Evolutionary conservation across 441 rosid genomes (phyloP).

Genomic region (Brassica balearica): DNA sequence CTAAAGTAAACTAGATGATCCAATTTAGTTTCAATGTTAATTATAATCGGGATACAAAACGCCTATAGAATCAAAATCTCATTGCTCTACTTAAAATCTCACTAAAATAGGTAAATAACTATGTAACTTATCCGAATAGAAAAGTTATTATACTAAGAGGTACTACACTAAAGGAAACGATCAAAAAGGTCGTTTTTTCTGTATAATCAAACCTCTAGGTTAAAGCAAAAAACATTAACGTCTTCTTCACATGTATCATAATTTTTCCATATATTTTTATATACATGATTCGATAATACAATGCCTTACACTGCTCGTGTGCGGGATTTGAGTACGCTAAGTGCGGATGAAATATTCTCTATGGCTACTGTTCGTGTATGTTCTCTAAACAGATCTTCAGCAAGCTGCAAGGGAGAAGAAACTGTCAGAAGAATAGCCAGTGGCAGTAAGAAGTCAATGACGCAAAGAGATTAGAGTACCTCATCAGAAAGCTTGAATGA

Average conservation of each 20-base stretch:
- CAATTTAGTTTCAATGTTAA: not conserved
- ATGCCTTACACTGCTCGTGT: slow-evolving; percentile 67
- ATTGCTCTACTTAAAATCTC: not conserved
- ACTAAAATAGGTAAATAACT: too few species aligned
- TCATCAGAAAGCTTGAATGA: slow-evolving; percentile 81
- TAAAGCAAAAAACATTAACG: not conserved
- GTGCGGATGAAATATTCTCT: slow-evolving; percentile 75
- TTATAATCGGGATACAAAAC: slow-evolving; percentile 5
- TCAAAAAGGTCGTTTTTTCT: not conserved
- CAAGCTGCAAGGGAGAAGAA: slow-evolving; percentile 67
- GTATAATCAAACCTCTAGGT: too few species aligned
- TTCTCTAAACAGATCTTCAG: slow-evolving; percentile 83
- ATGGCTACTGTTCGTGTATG: slow-evolving; percentile 68
- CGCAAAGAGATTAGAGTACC: slow-evolving; percentile 53
- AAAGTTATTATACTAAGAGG: not conserved
- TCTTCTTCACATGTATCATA: not conserved
- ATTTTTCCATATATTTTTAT: not conserved
- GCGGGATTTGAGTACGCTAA: slow-evolving; percentile 75
- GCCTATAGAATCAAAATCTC: not conserved
- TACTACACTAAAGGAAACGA: not conserved
- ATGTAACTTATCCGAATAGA: too few species aligned
- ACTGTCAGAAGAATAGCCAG: slow-evolving; percentile 26
- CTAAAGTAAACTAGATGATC: slow-evolving; percentile 18
- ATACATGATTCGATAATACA: slow-evolving; percentile 26
- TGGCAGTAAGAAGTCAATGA: slow-evolving; percentile 12